Base-by-base conservation (phyloP, 441 rosid genomes). In the Adansonia grandidieri region DNA sequence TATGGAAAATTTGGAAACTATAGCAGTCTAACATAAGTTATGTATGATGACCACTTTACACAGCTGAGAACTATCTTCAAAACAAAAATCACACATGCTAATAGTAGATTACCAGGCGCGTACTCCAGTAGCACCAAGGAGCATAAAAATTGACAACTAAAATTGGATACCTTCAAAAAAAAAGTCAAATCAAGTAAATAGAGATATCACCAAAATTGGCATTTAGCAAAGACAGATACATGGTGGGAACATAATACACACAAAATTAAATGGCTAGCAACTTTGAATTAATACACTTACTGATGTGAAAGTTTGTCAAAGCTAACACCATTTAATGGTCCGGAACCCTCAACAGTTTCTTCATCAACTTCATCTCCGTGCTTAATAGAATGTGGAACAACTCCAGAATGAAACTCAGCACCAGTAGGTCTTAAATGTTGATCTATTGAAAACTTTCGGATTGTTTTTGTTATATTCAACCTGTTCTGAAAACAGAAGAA, bases 41-140 rank as follows among this genome's bases (percentile, higher is more conserved):
- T 28, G 47, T 1, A 51, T 28, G 37, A 51, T 24, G 60, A 51
- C 13, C 45, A 71, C 44, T 15, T 9, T 48, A 48, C 6, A 14
- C 13, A 71, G 22, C 3, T 0, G 0, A 71, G 74, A 51, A 45
- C n/a, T 48, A 28, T 71, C 44, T 51, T 14, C 14, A 71, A 50
- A 22, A 51, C 14, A 28, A 24, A 71, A 22, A 28, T 71, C 7
- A 15, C 19, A n/a, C 14, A 28, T 51, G 61, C 61, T 51, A 51
- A 71, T 51, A 40, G 75, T 37, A 37, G 15, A 81, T 86, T 90
- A 95, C 99, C 98, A 97, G 89, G 82, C 97, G 98, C 77, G 85
- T 92, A 82, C 99, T 89, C 97, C 97, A 97, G 83, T 85, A 87
- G 91, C 99, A 97, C 99, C 99, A 97, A 78, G 98, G 98, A 79